Conservation (phyloP, 169 alveolate species). For the Amoebophrya sp. region DNA sequence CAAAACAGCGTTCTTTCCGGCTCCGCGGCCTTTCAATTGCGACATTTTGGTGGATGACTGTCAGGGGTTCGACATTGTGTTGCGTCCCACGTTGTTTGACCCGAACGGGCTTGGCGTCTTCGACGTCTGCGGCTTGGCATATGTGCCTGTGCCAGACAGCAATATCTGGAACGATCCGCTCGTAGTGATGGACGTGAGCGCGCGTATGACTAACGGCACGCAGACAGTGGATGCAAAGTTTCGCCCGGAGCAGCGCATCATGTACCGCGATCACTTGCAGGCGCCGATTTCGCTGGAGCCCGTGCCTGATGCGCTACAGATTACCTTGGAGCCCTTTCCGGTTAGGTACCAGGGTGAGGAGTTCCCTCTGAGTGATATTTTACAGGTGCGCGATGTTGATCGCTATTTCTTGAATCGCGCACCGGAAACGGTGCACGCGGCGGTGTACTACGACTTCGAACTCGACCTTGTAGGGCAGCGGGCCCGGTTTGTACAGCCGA, state of each 20-base stretch:
- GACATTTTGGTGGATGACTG: background rate
- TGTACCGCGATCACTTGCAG: background rate
- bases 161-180: background rate
- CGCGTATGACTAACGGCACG: slow-evolving; percentile 18
- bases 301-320: background rate
- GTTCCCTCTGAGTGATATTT: background rate
- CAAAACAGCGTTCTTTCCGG: background rate
- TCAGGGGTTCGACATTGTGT: background rate
- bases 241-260: background rate
- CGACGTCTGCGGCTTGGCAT: background rate
- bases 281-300: background rate
- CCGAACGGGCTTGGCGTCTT: background rate
- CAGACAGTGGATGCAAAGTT: background rate
- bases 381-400: background rate
- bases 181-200: background rate
- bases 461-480: background rate
- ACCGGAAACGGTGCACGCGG: background rate
- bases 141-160: background rate
- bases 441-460: background rate
- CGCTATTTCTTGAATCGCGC: background rate
- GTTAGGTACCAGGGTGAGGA: slow-evolving; percentile 13
- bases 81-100: background rate
- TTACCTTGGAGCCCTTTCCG: background rate
- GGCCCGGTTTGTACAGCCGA: slow-evolving; percentile 8
- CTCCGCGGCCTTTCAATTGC: background rate